phyloP scores from a whole-genome alignment of 2,329 filamentous ascomycete species.

The Diplocarpon mali region DNA sequence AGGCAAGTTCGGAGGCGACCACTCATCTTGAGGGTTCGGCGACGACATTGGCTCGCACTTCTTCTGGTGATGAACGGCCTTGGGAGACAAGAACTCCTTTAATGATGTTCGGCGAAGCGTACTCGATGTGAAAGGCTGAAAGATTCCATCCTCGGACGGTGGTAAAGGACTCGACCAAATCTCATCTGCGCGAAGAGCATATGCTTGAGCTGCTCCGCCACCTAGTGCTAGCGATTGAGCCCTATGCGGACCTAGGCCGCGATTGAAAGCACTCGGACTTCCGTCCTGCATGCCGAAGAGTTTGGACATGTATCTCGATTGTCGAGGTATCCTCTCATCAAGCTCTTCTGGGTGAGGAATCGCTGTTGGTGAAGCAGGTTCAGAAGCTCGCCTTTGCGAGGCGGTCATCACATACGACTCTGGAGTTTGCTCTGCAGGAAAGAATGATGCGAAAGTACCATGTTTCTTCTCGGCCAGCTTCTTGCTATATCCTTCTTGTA shows the following conservation, averaged over 20 bases:
- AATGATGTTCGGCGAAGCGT: background rate
- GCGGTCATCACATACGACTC: background rate
- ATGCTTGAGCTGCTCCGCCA: slow-evolving; percentile 13
- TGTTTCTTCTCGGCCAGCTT: slow-evolving; percentile 37
- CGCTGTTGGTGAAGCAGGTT: slow-evolving; percentile 7
- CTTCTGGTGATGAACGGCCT: background rate
- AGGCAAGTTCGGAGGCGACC: background rate
- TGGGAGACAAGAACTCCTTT: background rate
- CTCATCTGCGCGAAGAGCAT: slow-evolving; percentile 9
- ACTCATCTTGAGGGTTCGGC: background rate
- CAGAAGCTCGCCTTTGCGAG: slow-evolving; percentile 7
- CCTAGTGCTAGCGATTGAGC: slow-evolving; percentile 7
- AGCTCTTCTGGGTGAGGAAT: background rate
- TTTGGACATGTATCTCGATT: slow-evolving; percentile 9
- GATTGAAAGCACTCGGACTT: background rate
- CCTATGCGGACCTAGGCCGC: background rate
- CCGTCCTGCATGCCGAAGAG: slow-evolving; percentile 9
- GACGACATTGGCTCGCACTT: background rate
- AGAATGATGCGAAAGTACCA: slow-evolving; percentile 37
- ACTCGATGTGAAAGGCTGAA: slow-evolving; percentile 1
- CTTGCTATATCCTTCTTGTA: slow-evolving; percentile 55
- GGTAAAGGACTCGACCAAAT: slow-evolving; percentile 16
- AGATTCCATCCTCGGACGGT: slow-evolving; percentile 1
- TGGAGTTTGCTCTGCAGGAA: slow-evolving; percentile 16
- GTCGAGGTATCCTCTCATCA: slow-evolving; percentile 4